Percentiles rank a stretch among this genome's conserved stretches.
Conservation (phyloP, 2,329 filamentous ascomycete genomes). For the Hypoxylon sp. region DNA sequence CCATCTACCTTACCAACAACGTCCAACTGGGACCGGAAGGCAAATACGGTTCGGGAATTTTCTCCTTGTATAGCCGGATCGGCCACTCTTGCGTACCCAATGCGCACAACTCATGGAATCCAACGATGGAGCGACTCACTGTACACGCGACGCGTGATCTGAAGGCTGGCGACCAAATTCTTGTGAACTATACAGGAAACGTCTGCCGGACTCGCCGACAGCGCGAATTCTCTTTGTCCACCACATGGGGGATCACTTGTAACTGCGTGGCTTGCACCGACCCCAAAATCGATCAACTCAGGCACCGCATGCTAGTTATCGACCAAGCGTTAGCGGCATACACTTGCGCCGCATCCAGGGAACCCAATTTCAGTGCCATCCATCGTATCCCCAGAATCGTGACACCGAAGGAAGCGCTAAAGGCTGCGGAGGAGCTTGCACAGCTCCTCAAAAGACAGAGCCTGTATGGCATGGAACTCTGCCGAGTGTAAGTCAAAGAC, state of each 20-base stretch:
- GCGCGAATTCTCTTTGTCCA: slow-evolving; percentile 21
- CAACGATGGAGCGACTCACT: slow-evolving; percentile 41
- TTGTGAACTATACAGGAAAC: slow-evolving; percentile 44
- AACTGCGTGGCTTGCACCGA: slow-evolving; percentile 40
- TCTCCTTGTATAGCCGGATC: slow-evolving; percentile 45
- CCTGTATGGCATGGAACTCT: slow-evolving; percentile 34
- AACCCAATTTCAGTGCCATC: slow-evolving; percentile 7
- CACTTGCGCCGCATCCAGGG: slow-evolving; percentile 23
- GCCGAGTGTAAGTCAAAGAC: slow-evolving; percentile 26
- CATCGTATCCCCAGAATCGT: slow-evolving; percentile 22
- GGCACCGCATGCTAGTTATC: slow-evolving; percentile 34
- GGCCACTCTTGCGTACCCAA: slow-evolving; percentile 49
- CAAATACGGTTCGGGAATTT: slow-evolving; percentile 42
- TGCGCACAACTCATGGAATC: slow-evolving; percentile 46
- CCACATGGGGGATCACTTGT: slow-evolving; percentile 39
- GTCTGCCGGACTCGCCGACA: slow-evolving; percentile 37
- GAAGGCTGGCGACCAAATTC: slow-evolving; percentile 46
- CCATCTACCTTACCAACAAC: slow-evolving; percentile 36
- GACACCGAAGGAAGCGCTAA: slow-evolving; percentile 23
- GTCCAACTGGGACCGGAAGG: slow-evolving; percentile 34
- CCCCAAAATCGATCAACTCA: slow-evolving; percentile 23
- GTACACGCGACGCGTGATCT: slow-evolving; percentile 48
- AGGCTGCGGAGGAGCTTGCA: slow-evolving; percentile 33
- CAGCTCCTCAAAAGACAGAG: slow-evolving; percentile 31
- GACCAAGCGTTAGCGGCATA: slow-evolving; percentile 42